phyloP scores from a whole-genome alignment of 345 rosid genomes.

The Bretschneidera sinensis region DNA sequence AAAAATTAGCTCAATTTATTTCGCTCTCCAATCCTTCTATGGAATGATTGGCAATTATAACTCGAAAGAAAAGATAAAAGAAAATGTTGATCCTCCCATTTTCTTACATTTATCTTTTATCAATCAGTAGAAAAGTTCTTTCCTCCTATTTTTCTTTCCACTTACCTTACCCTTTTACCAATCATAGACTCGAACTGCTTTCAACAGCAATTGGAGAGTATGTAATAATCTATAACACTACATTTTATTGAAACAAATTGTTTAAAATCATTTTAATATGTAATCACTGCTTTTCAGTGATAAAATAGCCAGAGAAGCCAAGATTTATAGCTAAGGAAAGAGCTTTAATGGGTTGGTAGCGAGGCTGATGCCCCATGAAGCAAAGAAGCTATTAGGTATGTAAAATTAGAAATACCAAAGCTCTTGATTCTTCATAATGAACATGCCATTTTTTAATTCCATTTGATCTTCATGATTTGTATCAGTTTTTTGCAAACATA shows the following conservation, averaged over 20 bases:
- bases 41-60: too few species aligned
- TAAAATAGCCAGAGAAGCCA: constrained; percentile 46
- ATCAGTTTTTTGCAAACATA: constrained; percentile 68
- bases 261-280: background rate
- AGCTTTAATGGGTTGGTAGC: constrained; percentile 84
- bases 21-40: too few species aligned
- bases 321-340: constrained; percentile 54
- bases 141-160: too few species aligned
- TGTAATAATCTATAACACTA: background rate
- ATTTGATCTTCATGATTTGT: constrained; percentile 8
- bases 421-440: too few species aligned
- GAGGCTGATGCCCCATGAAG: constrained; percentile 67
- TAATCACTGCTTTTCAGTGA: constrained; percentile 35
- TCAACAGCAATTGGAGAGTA: constrained; percentile 56
- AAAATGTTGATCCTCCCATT: too few species aligned
- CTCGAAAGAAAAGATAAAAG: too few species aligned
- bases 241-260: background rate
- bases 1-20: too few species aligned
- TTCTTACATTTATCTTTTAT: too few species aligned
- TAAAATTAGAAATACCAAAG: too few species aligned
- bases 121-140: background rate
- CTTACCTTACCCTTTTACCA: too few species aligned
- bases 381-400: constrained; percentile 46
- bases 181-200: constrained; percentile 40
- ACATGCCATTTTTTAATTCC: background rate